These are phyloP conservation scores for Cruciata laevipes DNA, from an alignment of 257 asterid species.

Conservation along the genomic window DNA sequence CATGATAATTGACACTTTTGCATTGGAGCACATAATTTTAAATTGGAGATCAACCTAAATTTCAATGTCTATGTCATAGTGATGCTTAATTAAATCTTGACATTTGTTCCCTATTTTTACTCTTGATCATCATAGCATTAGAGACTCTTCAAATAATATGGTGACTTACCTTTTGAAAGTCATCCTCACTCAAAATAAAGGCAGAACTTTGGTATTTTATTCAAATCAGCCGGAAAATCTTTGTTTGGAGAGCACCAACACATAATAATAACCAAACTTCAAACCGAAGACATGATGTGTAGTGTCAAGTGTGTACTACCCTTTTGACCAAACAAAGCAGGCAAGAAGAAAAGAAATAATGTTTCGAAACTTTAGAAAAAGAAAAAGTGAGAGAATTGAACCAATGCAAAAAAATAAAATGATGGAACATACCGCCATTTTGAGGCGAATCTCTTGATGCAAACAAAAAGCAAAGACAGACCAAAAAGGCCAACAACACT, in stretches of 20 bases:
- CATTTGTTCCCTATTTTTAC: too few relatives aligned
- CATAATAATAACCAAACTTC: neutral
- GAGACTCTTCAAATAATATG: too few relatives aligned
- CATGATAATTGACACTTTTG: too few relatives aligned
- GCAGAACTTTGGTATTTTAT: neutral
- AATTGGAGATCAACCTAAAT: too few relatives aligned
- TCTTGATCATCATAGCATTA: too few relatives aligned
- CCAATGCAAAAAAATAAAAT: conserved; percentile 3
- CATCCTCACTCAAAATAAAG: neutral
- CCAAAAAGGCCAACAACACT: conserved; percentile 10
- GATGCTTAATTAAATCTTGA: too few relatives aligned
- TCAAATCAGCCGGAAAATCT: neutral
- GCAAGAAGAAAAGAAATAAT: neutral
- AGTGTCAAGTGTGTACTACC: neutral
- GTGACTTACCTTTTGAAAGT: neutral
- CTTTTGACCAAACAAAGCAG: conserved; percentile 7
- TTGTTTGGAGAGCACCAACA: neutral
- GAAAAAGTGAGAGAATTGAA: conserved; percentile 2
- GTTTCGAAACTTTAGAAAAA: neutral
- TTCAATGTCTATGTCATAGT: too few relatives aligned
- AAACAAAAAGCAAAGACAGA: conserved; percentile 4
- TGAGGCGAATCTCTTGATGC: conserved; percentile 30
- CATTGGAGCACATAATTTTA: too few relatives aligned
- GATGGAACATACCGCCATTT: conserved; percentile 31
- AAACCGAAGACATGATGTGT: conserved; percentile 10